phyloP scores from a whole-genome alignment of 2,329 filamentous ascomycete genomes.

The Aphanocladium album region DNA sequence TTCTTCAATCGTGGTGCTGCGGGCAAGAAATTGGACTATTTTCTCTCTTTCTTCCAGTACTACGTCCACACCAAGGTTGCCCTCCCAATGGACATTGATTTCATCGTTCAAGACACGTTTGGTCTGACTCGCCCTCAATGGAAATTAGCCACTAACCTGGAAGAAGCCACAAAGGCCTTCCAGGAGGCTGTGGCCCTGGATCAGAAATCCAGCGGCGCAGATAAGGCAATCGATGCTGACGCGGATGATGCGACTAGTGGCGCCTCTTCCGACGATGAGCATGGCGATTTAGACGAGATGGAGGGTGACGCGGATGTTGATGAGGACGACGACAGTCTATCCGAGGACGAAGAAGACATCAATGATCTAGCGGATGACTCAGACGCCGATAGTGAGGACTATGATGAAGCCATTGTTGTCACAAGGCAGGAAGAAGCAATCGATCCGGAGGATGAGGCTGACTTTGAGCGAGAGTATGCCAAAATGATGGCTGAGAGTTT shows the following conservation, averaged over 20 bases:
- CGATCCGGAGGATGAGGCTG: constrained; percentile 90
- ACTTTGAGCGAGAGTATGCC: constrained; percentile 95
- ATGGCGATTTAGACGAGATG: constrained; percentile 61
- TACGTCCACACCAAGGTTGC: constrained; percentile 89
- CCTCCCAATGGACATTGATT: constrained; percentile 94
- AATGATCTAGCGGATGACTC: constrained; percentile 48
- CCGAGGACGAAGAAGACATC: constrained; percentile 54
- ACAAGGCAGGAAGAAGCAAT: constrained; percentile 84
- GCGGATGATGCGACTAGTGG: constrained; percentile 67
- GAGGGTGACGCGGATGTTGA: constrained; percentile 56
- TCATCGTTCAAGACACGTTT: constrained; percentile 90
- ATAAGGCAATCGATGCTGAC: constrained; percentile 65
- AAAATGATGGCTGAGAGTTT: constrained; percentile 98
- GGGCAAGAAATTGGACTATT: constrained; percentile 97
- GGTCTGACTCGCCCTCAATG: constrained; percentile 82
- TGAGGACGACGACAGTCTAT: constrained; percentile 53
- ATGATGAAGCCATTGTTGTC: constrained; percentile 87
- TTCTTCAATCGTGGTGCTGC: constrained; percentile 92
- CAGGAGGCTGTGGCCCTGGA: constrained; percentile 85
- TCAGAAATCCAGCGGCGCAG: constrained; percentile 71
- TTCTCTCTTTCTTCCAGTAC: constrained; percentile 94
- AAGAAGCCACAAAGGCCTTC: constrained; percentile 80
- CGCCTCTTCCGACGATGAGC: constrained; percentile 71
- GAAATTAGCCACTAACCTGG: constrained; percentile 75
- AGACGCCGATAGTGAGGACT: constrained; percentile 52